These are phyloP conservation scores for Bothriochloa decipiens DNA, from an alignment of 176 grass and related monocot genomes.

Conservation along the genomic window DNA sequence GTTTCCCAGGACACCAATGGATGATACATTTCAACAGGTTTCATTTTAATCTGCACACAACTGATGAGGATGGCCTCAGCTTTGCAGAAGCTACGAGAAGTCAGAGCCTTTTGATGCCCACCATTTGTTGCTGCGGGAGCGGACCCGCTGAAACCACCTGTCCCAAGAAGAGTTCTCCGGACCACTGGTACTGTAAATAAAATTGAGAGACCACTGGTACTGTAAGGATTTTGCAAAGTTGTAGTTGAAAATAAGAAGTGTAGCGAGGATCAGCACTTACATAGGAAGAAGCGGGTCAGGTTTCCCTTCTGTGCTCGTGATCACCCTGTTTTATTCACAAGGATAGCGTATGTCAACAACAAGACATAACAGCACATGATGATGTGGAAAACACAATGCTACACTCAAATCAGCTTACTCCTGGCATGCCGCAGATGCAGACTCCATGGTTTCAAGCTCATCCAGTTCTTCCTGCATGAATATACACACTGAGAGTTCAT, in stretches of 20 bases:
- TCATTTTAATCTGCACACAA: conserved; percentile 47
- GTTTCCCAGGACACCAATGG: conserved; percentile 30
- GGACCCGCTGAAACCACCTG: conserved; percentile 90
- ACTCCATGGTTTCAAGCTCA: conserved; percentile 81
- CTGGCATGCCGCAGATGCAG: conserved; percentile 76
- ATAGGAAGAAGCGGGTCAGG: conserved; percentile 87
- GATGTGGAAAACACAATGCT: conserved; percentile 21
- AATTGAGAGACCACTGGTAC: not conserved
- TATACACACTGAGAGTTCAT: not conserved
- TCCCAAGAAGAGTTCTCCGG: conserved; percentile 90
- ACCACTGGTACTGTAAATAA: conserved; percentile 67
- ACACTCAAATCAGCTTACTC: conserved; percentile 68
- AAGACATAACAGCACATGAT: not conserved
- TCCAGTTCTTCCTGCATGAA: conserved; percentile 71
- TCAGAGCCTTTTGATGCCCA: conserved; percentile 80
- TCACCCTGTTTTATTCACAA: conserved; percentile 56
- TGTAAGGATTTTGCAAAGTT: not conserved
- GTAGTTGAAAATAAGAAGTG: not conserved
- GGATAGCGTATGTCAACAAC: conserved; percentile 15
- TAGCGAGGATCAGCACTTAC: conserved; percentile 48
- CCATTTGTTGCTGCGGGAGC: conserved; percentile 87
- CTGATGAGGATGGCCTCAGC: conserved; percentile 11
- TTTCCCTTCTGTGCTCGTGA: conserved; percentile 78
- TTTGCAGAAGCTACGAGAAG: conserved; percentile 57
- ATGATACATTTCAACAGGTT: conserved; percentile 18